A percentile compares a stretch with the other conserved stretches of the same genome.
phyloP scores from a whole-genome alignment of 371 early-diverging fungal genomes.

The Quaeritorhiza haematococci region DNA sequence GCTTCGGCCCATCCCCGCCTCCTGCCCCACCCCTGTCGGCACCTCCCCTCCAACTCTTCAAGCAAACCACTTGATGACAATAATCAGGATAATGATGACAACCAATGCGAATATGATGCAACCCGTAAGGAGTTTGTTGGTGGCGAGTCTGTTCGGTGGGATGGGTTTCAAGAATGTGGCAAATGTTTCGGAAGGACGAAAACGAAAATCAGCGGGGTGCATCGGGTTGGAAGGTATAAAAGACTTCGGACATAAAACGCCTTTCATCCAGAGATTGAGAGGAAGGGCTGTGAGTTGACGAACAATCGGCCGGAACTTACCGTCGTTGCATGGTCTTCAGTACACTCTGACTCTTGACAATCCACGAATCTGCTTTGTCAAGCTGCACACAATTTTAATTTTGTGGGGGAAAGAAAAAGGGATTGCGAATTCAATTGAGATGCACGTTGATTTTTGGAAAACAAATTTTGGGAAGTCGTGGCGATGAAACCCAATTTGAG shows the following conservation, averaged over 20 bases:
- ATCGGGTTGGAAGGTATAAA: background rate
- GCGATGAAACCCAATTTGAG: background rate
- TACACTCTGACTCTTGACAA: slow-evolving; percentile 82
- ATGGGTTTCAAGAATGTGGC: background rate
- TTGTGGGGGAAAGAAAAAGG: no score
- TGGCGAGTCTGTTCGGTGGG: slow-evolving; percentile 61
- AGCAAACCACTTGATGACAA: slow-evolving; percentile 70
- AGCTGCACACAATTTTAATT: slow-evolving; percentile 49
- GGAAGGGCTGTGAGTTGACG: background rate
- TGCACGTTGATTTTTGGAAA: no score
- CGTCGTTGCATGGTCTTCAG: slow-evolving; percentile 86
- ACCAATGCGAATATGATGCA: slow-evolving; percentile 79
- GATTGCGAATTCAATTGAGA: no score
- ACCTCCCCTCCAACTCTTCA: no score
- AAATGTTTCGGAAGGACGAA: background rate
- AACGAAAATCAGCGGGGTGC: background rate
- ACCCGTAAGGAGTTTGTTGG: slow-evolving; percentile 82
- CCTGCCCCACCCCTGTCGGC: no score
- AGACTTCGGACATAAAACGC: background rate
- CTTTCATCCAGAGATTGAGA: background rate
- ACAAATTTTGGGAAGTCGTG: background rate
- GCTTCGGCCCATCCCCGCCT: no score
- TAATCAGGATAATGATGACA: slow-evolving; percentile 74
- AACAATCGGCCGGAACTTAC: slow-evolving; percentile 44
- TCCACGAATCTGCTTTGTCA: slow-evolving; percentile 79